Percentiles rank a stretch among this genome's conserved stretches.
These are phyloP conservation scores for Sporobolomyces phaffii DNA, from an alignment of 768 basidiomycete genomes.

Conservation along the genomic window DNA sequence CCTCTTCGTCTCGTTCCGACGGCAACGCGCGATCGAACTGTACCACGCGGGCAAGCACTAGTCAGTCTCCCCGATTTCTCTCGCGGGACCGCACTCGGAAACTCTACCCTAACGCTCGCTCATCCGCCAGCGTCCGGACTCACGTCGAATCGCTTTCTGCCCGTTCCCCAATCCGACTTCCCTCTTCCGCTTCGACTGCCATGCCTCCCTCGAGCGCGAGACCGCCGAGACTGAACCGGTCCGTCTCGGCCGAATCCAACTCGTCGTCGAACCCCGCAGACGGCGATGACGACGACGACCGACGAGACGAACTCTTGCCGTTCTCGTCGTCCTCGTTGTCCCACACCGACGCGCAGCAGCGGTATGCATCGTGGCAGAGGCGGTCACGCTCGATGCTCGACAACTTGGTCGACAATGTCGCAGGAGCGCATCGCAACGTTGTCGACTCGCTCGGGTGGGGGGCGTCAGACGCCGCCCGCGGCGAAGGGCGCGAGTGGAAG, in stretches of 20 bases:
- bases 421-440: not conserved
- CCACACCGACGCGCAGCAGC: no score
- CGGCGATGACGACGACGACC: not conserved
- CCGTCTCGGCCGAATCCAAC: not conserved
- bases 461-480: not conserved
- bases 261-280: not conserved
- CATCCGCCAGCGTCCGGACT: not conserved
- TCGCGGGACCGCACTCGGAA: no score
- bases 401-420: not conserved
- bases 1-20: conserved; percentile 26
- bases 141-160: not conserved
- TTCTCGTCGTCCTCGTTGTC: not conserved
- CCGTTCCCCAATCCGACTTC: not conserved
- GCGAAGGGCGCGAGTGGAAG: not conserved
- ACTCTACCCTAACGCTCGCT: no score
- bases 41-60: not conserved
- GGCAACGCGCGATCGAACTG: not conserved
- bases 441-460: not conserved
- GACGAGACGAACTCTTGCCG: not conserved
- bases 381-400: not conserved
- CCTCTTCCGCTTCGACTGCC: not conserved
- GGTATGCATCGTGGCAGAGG: conserved; percentile 1
- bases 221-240: not conserved
- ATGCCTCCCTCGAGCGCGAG: not conserved
- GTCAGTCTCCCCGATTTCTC: conserved; percentile 3